Percentiles rank a stretch among this genome's conserved stretches.
phyloP scores from a whole-genome alignment of 257 asterid genomes.

The Nemophila menziesii region DNA sequence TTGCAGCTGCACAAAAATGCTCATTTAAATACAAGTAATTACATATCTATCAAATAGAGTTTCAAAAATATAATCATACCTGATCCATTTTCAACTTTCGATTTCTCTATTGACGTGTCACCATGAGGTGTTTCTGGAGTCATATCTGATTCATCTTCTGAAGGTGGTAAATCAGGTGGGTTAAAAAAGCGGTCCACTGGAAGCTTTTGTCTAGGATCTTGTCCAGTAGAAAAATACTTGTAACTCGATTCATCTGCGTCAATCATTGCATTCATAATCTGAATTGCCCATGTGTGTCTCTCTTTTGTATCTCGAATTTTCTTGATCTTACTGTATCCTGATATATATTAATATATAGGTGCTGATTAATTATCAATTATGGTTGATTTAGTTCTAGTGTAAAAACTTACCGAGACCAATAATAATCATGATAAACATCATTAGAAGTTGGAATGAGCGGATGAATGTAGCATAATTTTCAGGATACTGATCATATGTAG shows the following conservation, averaged over 20 bases:
- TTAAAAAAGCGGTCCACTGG: background rate
- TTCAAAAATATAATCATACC: conserved; percentile 3
- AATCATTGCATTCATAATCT: conserved; percentile 22
- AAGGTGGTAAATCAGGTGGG: conserved; percentile 4
- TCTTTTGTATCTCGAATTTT: conserved; percentile 22
- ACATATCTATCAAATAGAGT: too few species aligned
- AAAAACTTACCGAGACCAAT: conserved; percentile 18
- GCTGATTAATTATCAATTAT: background rate
- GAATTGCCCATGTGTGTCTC: conserved; percentile 16
- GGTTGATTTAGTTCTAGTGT: background rate
- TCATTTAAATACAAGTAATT: too few species aligned
- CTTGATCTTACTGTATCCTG: conserved; percentile 25
- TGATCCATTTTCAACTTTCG: conserved; percentile 1
- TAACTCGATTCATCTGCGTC: conserved; percentile 13
- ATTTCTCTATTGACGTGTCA: background rate
- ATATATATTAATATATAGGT: background rate
- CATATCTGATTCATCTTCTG: background rate
- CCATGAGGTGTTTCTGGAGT: background rate
- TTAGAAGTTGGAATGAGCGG: conserved; percentile 3
- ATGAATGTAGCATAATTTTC: conserved; percentile 11
- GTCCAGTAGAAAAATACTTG: conserved; percentile 22
- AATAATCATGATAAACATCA: conserved; percentile 13
- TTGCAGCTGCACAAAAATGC: too few species aligned
- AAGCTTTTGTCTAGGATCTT: conserved; percentile 9
- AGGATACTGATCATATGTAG: conserved; percentile 8